Evolutionary conservation across 768 basidiomycete genomes (phyloP), one percentile per base, ranked within the genome.

Genomic region (Clathrus columnatus): DNA sequence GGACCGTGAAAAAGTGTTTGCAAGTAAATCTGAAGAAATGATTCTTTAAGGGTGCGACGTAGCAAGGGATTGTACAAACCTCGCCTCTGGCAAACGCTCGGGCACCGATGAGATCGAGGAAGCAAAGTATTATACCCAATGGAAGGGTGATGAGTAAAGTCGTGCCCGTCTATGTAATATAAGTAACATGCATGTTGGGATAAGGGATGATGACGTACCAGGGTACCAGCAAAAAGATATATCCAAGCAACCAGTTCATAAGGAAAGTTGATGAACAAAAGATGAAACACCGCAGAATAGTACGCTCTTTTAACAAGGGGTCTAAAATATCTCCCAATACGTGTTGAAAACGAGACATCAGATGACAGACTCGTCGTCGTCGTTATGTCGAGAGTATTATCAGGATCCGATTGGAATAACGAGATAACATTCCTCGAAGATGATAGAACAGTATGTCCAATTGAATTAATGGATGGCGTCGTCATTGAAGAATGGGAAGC

Each of bases 71-170:
- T 4, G 43, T 24, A 48, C 71, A 57, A 48, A 83, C 83, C 75
- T 91, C 88, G 56, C 80, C 84, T 59, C 85, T 71, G 4, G 89
- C 74, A 59, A 91, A 85, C 1, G 71, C 64, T 24, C 88, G 73
- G 7, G 87, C 89, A 14, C 87, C 87, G 7, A 91, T 66, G 5
- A 91, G 73, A 67, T 89, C 75, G 50, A 87, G 74, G 68, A 89
- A 91, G 66, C 86, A 89, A 17, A 90, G 70, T 8, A 90, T 70
- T 1, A 84, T 83, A 11, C 89, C 88, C 17, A 91, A 69, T 1
- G 88, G 88, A 4, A 91, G 75, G 0, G 85, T 83, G 63, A 91
- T 75, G n/a, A 91, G 76, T 14, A 88, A 75, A 0, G 84, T 87
- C 23, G 88, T 91, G 10, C 88, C 88, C 0, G 82, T 77, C 87